Percentiles rank a stretch among this genome's conserved stretches.
Evolutionary conservation across 352 stramenopile species (phyloP).

Genomic region (Globisporangium nunn): DNA sequence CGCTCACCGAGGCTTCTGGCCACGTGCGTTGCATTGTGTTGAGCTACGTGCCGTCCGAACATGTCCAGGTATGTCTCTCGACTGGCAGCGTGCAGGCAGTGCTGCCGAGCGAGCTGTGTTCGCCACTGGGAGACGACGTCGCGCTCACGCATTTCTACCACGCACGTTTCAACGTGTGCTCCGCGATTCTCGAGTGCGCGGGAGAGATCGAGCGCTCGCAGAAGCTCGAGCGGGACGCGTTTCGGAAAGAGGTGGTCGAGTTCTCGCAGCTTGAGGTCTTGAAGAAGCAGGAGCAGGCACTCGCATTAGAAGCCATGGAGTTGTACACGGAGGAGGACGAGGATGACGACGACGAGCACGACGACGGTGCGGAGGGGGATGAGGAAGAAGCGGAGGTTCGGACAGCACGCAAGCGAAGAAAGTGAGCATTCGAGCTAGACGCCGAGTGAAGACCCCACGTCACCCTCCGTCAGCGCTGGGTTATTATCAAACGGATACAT

Average conservation of each 20-base stretch:
- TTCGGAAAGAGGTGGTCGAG: conserved; percentile 48
- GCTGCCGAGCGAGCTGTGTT: conserved; percentile 57
- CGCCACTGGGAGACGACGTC: conserved; percentile 60
- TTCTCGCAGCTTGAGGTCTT: conserved; percentile 28
- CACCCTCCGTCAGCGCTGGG: not conserved
- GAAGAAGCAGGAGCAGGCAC: conserved; percentile 9
- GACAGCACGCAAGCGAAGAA: conserved; percentile 11
- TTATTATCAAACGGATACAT: conserved; percentile 12
- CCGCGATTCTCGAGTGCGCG: conserved; percentile 45
- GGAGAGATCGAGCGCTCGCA: conserved; percentile 40
- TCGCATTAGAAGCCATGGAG: conserved; percentile 5
- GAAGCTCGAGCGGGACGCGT: conserved; percentile 48
- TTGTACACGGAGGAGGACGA: conserved; percentile 9
- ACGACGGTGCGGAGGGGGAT: not conserved
- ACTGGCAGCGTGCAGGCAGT: conserved; percentile 37
- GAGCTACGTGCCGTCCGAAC: conserved; percentile 30
- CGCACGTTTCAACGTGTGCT: conserved; percentile 66
- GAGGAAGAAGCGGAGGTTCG: not conserved
- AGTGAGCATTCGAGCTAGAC: not conserved
- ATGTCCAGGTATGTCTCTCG: conserved; percentile 48
- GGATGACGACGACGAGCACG: conserved; percentile 2
- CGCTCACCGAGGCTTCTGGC: conserved; percentile 18
- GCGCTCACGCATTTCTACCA: conserved; percentile 58
- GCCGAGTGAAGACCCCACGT: no score
- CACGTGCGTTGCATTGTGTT: conserved; percentile 65